Evolutionary conservation across 306 rosid species (phyloP).

Genomic region (Medicago lupulina): DNA sequence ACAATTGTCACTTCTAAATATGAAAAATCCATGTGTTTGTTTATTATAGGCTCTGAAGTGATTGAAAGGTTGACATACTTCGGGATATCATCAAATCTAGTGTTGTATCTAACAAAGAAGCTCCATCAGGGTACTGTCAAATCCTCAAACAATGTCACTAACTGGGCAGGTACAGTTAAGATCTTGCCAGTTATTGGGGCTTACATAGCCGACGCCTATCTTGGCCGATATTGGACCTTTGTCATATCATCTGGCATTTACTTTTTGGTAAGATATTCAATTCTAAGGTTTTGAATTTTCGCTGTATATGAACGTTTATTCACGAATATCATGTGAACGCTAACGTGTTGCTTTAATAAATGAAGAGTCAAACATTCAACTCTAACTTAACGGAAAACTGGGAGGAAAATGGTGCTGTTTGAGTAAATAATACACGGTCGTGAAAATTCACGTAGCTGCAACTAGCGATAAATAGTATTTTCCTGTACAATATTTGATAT

Average conservation of each 20-base stretch:
- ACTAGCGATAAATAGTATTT: too few species aligned
- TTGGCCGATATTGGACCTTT: constrained; percentile 79
- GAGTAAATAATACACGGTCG: too few species aligned
- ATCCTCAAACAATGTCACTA: constrained; percentile 75
- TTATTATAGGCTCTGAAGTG: constrained; percentile 58
- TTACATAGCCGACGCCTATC: constrained; percentile 67
- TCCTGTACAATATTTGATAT: not conserved
- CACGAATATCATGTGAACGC: too few species aligned
- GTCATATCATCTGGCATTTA: constrained; percentile 63
- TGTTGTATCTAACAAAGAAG: constrained; percentile 61
- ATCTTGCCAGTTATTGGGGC: constrained; percentile 68
- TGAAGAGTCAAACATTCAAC: too few species aligned
- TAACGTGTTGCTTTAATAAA: too few species aligned
- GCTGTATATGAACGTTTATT: not conserved
- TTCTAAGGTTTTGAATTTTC: not conserved
- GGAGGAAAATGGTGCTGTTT: too few species aligned
- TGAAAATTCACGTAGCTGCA: too few species aligned
- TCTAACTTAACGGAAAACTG: too few species aligned
- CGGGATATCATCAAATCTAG: constrained; percentile 73
- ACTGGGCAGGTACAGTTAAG: constrained; percentile 76
- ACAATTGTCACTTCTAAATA: not conserved
- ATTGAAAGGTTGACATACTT: constrained; percentile 86
- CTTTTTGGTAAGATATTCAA: constrained; percentile 51
- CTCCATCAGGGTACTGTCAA: constrained; percentile 81
- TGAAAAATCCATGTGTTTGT: not conserved